Evolutionary conservation across 768 basidiomycete species (phyloP).

Genomic region (Albatrellus ellisii): DNA sequence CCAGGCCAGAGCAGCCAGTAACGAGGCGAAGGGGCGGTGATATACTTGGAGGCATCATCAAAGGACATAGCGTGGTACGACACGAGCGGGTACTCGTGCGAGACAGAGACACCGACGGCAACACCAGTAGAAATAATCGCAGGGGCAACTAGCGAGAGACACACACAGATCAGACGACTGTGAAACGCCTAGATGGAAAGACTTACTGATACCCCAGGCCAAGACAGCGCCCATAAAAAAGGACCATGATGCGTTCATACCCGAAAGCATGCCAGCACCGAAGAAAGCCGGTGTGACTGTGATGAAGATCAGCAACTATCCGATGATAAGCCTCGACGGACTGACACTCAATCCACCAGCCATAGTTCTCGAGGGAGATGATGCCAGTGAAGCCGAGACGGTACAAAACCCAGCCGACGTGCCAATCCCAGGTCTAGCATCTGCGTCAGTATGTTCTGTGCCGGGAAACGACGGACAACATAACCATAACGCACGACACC

Average conservation of each 20-base stretch:
- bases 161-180: not conserved
- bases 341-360: slow-evolving; percentile 40
- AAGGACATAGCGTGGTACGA: slow-evolving; percentile 35
- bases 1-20: slow-evolving; percentile 57
- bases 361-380: slow-evolving; percentile 44
- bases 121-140: slow-evolving; percentile 37
- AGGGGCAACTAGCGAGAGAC: slow-evolving; percentile 26
- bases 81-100: slow-evolving; percentile 29
- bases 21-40: slow-evolving; percentile 34
- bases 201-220: slow-evolving; percentile 40
- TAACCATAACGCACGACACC: slow-evolving; percentile 24
- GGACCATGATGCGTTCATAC: slow-evolving; percentile 42
- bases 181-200: not conserved
- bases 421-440: slow-evolving; percentile 31
- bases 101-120: slow-evolving; percentile 28
- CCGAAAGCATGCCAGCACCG: slow-evolving; percentile 45
- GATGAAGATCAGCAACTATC: not conserved
- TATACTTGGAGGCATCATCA: slow-evolving; percentile 27
- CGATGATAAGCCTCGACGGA: slow-evolving; percentile 10
- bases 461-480: slow-evolving; percentile 20
- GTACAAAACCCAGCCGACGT: slow-evolving; percentile 47
- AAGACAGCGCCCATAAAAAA: slow-evolving; percentile 41
- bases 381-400: slow-evolving; percentile 46
- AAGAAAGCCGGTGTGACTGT: slow-evolving; percentile 29
- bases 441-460: slow-evolving; percentile 2